phyloP scores from a whole-genome alignment of 225 moss, liverwort and hornwort genomes.

The Bryum argenteum region DNA sequence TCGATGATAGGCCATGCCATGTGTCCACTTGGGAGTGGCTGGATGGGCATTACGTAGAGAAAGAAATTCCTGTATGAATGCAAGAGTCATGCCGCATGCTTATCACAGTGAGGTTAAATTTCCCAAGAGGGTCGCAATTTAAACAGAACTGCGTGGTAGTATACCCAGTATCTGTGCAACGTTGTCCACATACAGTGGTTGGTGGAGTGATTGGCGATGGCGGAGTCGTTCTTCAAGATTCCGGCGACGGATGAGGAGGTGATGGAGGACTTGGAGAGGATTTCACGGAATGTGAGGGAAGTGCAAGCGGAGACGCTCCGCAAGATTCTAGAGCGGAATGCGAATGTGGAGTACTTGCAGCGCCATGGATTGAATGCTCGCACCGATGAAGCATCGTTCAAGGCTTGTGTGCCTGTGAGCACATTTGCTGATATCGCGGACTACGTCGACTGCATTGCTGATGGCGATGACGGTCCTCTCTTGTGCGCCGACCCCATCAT shows the following conservation, averaged over 20 bases:
- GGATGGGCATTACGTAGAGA: too few relatives aligned
- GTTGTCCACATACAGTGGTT: too few relatives aligned
- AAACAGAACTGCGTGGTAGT: too few relatives aligned
- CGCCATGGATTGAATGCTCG: conserved; percentile 47
- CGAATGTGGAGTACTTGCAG: conserved; percentile 56
- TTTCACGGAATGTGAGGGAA: conserved; percentile 36
- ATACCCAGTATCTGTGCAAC: too few relatives aligned
- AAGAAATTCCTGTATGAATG: too few relatives aligned
- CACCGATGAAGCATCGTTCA: conserved; percentile 57
- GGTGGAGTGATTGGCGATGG: too few relatives aligned
- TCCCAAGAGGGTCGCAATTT: too few relatives aligned
- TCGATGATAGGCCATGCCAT: too few relatives aligned
- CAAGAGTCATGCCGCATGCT: too few relatives aligned
- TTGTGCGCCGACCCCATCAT: conserved; percentile 47
- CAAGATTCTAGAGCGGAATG: conserved; percentile 52
- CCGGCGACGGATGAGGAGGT: conserved; percentile 31
- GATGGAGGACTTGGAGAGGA: conserved; percentile 37
- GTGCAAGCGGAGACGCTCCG: conserved; percentile 55
- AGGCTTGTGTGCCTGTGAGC: conserved; percentile 55
- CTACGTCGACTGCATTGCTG: conserved; percentile 44
- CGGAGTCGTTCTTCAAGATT: conserved; percentile 11
- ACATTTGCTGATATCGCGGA: conserved; percentile 40
- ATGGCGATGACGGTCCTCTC: conserved; percentile 53
- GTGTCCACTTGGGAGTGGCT: too few relatives aligned
- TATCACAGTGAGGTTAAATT: too few relatives aligned